Base-by-base conservation (phyloP, 768 basidiomycete species). In the Albatrellus ellisii region DNA sequence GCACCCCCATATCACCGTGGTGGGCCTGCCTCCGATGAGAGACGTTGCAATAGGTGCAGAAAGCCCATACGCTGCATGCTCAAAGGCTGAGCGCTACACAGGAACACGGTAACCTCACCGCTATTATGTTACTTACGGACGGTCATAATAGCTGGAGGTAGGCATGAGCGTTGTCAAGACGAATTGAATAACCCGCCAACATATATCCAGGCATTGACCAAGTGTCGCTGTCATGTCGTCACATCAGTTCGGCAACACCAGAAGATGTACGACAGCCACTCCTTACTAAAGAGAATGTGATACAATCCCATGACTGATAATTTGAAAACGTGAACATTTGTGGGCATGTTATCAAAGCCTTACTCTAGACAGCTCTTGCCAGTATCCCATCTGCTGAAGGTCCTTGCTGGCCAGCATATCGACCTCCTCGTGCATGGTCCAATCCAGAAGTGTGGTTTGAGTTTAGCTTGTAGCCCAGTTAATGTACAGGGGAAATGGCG, bases 1-100 rank as follows among this genome's bases (percentile, higher is more conserved):
- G 27, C 39, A 71, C 74, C 72, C 73, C 75, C 73, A 76, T 17
- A 76, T 53, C n/a, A 76, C 72, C 1, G 68, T 68, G 0, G 60
- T 72, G 3, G 74, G 72, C 2, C 74, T 73, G 26, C 75, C 75
- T 14, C 63, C 72, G 2, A 68, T 58, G 4, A 77, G 59, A 10
- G 70, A 69, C 0, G 75, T 77, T 1, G 69, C 69, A 35, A 77
- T 65, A 12, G 75, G 75, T 1, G 72, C 67, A 4, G 68, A 59
- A n/a, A 77, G 63, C 14, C 69, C 72, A 44, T 65, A 77, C 6
- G 75, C 75, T 77, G 41, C 29, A 21, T 36, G 29, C 29, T 12
- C 12, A 18, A 22, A 18, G 3, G 4, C 12, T 15, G 26, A 21
- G 4, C 20, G 9, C 34, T 36, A 8, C n/a, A 39, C 52, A 46